These are phyloP conservation scores for Boletus rufocinnamomeus DNA, from an alignment of 768 basidiomycete species.

Conservation along the genomic window DNA sequence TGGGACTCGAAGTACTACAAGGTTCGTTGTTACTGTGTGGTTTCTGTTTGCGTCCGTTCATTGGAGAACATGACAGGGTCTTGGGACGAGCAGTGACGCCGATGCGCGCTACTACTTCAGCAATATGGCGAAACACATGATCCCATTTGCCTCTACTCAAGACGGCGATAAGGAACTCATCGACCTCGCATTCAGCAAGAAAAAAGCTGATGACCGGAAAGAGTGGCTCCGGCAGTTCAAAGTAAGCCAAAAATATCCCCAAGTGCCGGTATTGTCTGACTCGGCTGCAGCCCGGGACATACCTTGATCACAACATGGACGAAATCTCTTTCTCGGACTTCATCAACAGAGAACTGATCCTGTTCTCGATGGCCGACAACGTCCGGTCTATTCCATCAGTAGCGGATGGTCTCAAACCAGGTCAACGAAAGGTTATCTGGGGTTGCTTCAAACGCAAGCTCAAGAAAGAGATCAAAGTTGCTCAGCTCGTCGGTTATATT, in stretches of 20 bases:
- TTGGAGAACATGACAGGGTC: conserved; percentile 59
- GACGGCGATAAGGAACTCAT: conserved; percentile 86
- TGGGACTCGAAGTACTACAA: conserved; percentile 99
- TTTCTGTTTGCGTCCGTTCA: conserved; percentile 3
- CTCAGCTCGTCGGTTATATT: conserved; percentile 94
- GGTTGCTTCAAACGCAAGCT: conserved; percentile 94
- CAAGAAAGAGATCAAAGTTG: conserved; percentile 92
- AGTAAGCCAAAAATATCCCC: conserved; percentile 40
- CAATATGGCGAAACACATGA: conserved; percentile 91
- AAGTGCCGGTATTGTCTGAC: conserved; percentile 1
- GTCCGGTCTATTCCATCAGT: conserved; percentile 96
- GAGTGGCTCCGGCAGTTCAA: conserved; percentile 96
- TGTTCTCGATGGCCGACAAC: conserved; percentile 99
- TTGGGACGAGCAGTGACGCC: conserved; percentile 88
- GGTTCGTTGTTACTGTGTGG: conserved; percentile 47
- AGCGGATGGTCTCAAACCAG: conserved; percentile 94
- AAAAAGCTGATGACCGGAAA: conserved; percentile 97
- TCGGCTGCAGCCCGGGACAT: conserved; percentile 82
- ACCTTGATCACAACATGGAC: conserved; percentile 82
- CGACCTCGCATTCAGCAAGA: conserved; percentile 99
- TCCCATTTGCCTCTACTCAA: conserved; percentile 82
- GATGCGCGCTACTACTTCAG: conserved; percentile 94
- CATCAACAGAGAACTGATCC: conserved; percentile 95
- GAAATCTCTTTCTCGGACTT: conserved; percentile 91
- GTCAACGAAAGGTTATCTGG: conserved; percentile 96